Base-by-base conservation (phyloP, 495 filamentous ascomycete species). In the Peziza echinospora region DNA sequence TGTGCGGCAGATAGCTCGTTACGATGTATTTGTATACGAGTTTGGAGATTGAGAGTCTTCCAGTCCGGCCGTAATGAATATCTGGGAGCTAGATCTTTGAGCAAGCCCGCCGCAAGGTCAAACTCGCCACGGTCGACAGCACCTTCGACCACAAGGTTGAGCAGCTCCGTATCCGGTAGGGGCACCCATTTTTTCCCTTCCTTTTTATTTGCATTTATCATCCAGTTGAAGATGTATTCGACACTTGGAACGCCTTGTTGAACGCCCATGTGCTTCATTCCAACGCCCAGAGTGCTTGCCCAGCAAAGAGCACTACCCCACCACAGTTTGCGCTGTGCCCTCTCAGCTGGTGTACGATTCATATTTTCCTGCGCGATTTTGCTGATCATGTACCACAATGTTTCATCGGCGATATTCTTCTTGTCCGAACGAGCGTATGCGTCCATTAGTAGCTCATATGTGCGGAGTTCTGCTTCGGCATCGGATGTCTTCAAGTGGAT, bases 11-110 rank as follows among this genome's bases (percentile, higher is more conserved):
- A 65, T 8, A 87, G 59, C 59, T 93, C 78, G 1, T 70, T 65
- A 11, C 75, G 75, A 44, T 73, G 70, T 4, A 91, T 67, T 5
- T 72, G 72, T 48, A 87, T 84, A 45, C 79, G 71, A 41, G 94
- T 67, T 57, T 84, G 77, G 19, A 92, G 63, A 24, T 84, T 63
- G 49, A 72, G 75, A 0, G 84, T 89, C 47, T 66, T 62, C 4
- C 67, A 64, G 58, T 85, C 66, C 0, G 78, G 73, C 34, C 65
- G 48, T 17, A 93, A 72, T 4, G 65, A 69, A 53, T 76, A 69
- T 51, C 77, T 73, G 6, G 67, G 45, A 2, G 72, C 75, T 16
- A 93, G 62, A 7, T 37, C 19, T 37, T n/a, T n/a, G n/a, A n/a
- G n/a, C n/a, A 37, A 6, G 30, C 13, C 30, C 13, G 13, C 30